phyloP scores from a whole-genome alignment of 345 rosid genomes.

The Gossypium mustelinum region DNA sequence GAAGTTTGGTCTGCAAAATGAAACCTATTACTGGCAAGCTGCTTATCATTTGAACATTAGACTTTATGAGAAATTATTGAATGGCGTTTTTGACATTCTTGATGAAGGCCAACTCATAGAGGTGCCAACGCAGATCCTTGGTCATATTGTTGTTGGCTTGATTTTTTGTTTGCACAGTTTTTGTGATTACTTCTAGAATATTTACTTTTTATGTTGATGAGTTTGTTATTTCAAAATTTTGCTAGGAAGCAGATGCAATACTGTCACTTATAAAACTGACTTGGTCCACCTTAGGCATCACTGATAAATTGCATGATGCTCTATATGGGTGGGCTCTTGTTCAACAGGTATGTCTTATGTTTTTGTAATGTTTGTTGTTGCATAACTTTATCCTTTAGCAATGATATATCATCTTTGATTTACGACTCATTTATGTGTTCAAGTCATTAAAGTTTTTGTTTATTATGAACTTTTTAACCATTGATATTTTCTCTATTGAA shows the following conservation, averaged over 20 bases:
- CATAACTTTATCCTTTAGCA: constrained; percentile 4
- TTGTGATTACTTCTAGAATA: constrained; percentile 3
- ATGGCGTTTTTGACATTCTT: constrained; percentile 76
- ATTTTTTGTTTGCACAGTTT: constrained; percentile 2
- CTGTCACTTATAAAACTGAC: constrained; percentile 57
- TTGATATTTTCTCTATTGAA: constrained; percentile 33
- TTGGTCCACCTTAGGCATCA: constrained; percentile 91
- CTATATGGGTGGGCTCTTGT: constrained; percentile 78
- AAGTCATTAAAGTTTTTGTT: not conserved
- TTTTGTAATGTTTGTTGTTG: constrained; percentile 6
- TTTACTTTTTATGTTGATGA: constrained; percentile 12
- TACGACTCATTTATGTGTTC: constrained; percentile 8
- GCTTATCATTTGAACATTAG: constrained; percentile 72
- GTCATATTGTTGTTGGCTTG: constrained; percentile 3
- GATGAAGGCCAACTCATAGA: constrained; percentile 89
- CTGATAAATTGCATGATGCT: constrained; percentile 68
- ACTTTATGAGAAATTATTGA: constrained; percentile 73
- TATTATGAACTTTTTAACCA: not conserved
- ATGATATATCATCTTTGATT: not conserved
- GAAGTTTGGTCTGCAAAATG: constrained; percentile 57
- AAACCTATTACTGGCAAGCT: constrained; percentile 78
- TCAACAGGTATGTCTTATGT: constrained; percentile 61
- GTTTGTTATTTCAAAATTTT: constrained; percentile 22
- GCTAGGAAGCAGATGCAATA: constrained; percentile 67
- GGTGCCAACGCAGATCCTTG: constrained; percentile 41